Evolutionary conservation across 768 basidiomycete genomes (phyloP).

Genomic region (Rhodosporidiobolus odoratus): DNA sequence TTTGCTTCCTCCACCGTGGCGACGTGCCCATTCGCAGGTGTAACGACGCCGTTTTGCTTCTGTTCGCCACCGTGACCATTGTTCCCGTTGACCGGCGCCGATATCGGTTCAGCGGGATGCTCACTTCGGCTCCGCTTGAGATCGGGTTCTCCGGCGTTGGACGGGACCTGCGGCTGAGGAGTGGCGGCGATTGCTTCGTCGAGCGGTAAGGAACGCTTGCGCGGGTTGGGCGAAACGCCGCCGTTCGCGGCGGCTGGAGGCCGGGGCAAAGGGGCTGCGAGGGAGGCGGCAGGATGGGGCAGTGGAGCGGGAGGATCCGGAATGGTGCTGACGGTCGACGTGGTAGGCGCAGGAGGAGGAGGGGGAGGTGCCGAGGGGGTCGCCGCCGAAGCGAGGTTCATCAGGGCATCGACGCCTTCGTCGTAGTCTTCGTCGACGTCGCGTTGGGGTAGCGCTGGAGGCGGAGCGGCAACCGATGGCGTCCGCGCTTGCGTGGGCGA

Average conservation of each 20-base stretch:
- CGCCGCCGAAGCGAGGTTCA: conserved; percentile 55
- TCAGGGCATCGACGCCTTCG: conserved; percentile 78
- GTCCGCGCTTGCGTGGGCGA: conserved; percentile 55
- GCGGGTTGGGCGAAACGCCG: conserved; percentile 14
- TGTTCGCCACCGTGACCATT: no score
- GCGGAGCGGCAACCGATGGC: conserved; percentile 55
- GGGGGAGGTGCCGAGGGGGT: neutral
- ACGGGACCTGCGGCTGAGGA: neutral
- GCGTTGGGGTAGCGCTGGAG: conserved; percentile 50
- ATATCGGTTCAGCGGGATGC: neutral
- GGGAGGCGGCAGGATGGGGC: neutral
- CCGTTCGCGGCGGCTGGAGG: neutral
- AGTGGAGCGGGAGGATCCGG: neutral
- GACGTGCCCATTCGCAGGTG: neutral
- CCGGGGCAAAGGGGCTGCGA: neutral
- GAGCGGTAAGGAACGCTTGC: conserved; percentile 23
- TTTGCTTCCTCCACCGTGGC: neutral
- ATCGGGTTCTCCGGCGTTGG: neutral
- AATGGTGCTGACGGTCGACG: neutral
- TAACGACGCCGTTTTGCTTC: neutral
- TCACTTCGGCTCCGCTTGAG: neutral
- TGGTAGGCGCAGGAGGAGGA: neutral
- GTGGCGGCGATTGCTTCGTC: neutral
- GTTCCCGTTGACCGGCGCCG: no score
- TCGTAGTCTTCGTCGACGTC: conserved; percentile 89